phyloP scores from a whole-genome alignment of 2,329 filamentous ascomycete genomes.

The Alternaria gansuensis region DNA sequence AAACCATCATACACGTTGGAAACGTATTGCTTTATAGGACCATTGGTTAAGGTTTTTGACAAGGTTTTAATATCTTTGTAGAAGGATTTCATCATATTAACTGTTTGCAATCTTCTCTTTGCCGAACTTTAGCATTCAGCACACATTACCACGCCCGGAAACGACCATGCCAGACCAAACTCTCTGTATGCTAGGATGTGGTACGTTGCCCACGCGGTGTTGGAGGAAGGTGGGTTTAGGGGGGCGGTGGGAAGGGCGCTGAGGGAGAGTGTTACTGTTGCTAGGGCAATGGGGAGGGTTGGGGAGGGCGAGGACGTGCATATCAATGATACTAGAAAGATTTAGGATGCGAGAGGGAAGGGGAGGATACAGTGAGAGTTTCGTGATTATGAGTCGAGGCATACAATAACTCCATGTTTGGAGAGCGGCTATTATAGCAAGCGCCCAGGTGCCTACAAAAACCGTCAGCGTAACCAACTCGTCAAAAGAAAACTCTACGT shows the following conservation, averaged over 20 bases:
- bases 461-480: neutral
- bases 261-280: constrained; percentile 60
- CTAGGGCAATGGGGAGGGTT: constrained; percentile 53
- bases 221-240: constrained; percentile 45
- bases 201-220: constrained; percentile 30
- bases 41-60: too few relatives aligned
- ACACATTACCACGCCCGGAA: neutral
- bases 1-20: neutral
- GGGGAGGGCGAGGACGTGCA: constrained; percentile 41
- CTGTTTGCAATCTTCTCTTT: too few relatives aligned
- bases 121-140: neutral
- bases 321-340: constrained; percentile 55
- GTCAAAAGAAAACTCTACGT: neutral
- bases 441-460: neutral
- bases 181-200: constrained; percentile 44
- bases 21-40: too few relatives aligned
- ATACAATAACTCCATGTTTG: neutral
- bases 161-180: constrained; percentile 24
- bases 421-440: neutral
- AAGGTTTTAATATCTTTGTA: neutral
- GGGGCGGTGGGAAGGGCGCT: constrained; percentile 50
- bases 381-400: neutral
- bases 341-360: neutral
- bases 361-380: too few relatives aligned
- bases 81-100: neutral